Evolutionary conservation across 495 filamentous ascomycete species (phyloP).

Genomic region (Penicillium cosmopolitanum): DNA sequence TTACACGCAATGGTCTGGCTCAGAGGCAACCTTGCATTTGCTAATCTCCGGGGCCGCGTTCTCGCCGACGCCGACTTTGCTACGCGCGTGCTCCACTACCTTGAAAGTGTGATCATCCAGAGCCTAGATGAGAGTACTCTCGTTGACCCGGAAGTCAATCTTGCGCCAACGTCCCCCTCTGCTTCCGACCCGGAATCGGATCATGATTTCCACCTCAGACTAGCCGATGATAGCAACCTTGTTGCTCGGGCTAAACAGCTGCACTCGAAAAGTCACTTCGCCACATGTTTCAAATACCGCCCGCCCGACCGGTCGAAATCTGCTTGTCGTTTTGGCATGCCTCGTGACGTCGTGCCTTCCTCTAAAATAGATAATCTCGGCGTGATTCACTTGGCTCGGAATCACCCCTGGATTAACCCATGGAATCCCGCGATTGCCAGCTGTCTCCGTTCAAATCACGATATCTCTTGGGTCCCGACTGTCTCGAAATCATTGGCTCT

Average conservation of each 20-base stretch:
- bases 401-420: slow-evolving; percentile 17
- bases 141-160: neutral
- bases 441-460: slow-evolving; percentile 21
- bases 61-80: neutral
- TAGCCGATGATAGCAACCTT: neutral
- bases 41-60: neutral
- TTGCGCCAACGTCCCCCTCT: neutral
- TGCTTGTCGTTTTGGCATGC: slow-evolving; percentile 1
- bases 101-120: neutral
- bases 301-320: neutral
- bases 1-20: slow-evolving; percentile 18
- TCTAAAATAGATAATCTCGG: neutral
- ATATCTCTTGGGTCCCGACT: slow-evolving; percentile 20
- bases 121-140: neutral
- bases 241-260: neutral
- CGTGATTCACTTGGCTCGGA: slow-evolving; percentile 2
- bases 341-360: neutral
- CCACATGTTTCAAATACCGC: neutral
- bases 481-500: slow-evolving; percentile 14
- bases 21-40: slow-evolving; percentile 14
- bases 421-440: slow-evolving; percentile 21
- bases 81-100: neutral
- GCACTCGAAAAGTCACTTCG: neutral
- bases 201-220: neutral
- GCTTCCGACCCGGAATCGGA: neutral